Base-by-base conservation (phyloP, 371 early-diverging fungal genomes). In the Actinomucor elegans region DNA sequence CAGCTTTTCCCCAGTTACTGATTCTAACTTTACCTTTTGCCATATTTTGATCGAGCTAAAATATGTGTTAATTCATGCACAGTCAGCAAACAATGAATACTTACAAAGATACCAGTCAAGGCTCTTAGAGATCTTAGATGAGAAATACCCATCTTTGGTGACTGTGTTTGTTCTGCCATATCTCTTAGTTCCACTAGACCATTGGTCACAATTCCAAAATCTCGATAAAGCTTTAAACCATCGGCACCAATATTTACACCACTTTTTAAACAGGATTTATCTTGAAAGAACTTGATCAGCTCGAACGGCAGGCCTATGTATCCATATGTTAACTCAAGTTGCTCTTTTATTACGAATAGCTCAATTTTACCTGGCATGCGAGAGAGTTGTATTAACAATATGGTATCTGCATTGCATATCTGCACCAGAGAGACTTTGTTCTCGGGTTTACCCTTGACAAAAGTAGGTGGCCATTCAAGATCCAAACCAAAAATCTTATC, bases 161-260 rank as follows among this genome's bases (percentile, higher is more conserved):
- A 49, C 9, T 71, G 59, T 11, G 68, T 59, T 7, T 49, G 17
- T 20, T 62, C 61, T 4, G 66, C 65, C 27, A 83, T 33, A 8
- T 66, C 54, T 7, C 64, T 61, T 1, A 79, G 33, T n/a, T 84
- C 84, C 1, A 80, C 67, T n/a, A 82, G 42, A 14, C 79, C 81
- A 26, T 77, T 70, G n/a, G 78, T 74, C 1, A 49, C 27, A 4
- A 84, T 57, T 1, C 72, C 73, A 61, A 74, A 82, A 54, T 82
- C 84, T 9, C 73, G 66, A 27, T 55, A 60, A 18, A 81, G 33
- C 48, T 79, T 84, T 2, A 48, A 47, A 2, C 76, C 84, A 38
- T 84, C 84, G 1, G 58, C 69, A 46, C 57, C 51, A 31, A 84
- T 80, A 52, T 81, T 79, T 14, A 80, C 74, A 6, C 84, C 84